Base-by-base conservation (phyloP, 140 eudicot genomes). In the Oenanthe javanica region DNA sequence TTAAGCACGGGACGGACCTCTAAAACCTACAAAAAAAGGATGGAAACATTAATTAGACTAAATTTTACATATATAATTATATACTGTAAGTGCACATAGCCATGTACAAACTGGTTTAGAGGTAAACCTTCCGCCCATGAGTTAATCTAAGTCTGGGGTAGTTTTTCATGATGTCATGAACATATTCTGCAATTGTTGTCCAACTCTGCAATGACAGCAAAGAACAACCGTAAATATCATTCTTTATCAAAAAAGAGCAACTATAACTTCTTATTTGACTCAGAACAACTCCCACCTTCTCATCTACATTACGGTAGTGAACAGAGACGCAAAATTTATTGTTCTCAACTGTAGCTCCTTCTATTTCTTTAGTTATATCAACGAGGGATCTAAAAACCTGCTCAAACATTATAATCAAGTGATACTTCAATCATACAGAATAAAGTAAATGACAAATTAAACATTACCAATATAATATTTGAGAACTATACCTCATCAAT, bases 1-100 rank as follows among this genome's bases (percentile, higher is more conserved):
- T 90, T 78, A 36, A 93, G 93, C 82, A 91, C 92, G 16, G 98
- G 98, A 7, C 96, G 93, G 77, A 93, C 87, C 87, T 93, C 98
- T 91, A 93, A 90, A 86, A 93, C 98, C 97, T 91, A 61, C 36
- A 61, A 61, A 61, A n/a, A 81, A 15, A 76, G 8, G 18, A 66
- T 66, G 73, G 43, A 19, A 12, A 66, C 2, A 66, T 0, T 25
- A n/a, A 66, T 66, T 64, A 9, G 36, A 64, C 42, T 66, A 66
- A 6, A 66, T 11, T 66, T 64, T 66, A 66, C 42, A 66, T 27
- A 25, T 10, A 66, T 31, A 31, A 19, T 66, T 27, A 25, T 10
- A 66, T 31, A 31, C 43, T 66, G 73, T 1, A 66, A 23, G 8
- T 25, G 19, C 73, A 66, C 73, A 31, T 25, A 27, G 2, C 45